Evolutionary conservation across 805 yeast species (phyloP).

Genomic region (Scheffersomyces ergatensis): DNA sequence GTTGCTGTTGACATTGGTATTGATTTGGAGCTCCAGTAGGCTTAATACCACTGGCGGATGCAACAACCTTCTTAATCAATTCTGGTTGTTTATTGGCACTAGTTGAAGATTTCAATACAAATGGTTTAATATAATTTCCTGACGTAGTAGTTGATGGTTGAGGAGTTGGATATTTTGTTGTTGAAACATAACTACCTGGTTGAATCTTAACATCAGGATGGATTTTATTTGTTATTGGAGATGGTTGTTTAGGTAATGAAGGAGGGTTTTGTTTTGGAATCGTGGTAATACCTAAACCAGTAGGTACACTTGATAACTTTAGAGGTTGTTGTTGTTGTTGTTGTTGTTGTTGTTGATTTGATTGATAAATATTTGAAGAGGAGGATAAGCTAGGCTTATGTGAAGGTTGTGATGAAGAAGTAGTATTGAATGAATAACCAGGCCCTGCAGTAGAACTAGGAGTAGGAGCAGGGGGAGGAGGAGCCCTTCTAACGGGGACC

Average conservation of each 20-base stretch:
- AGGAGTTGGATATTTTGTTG: conserved; percentile 14
- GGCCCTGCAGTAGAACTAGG: not conserved
- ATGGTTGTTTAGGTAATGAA: conserved; percentile 18
- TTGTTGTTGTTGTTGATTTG: conserved; percentile 1
- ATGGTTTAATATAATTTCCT: conserved; percentile 5
- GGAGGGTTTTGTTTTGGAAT: conserved; percentile 34
- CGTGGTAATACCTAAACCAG: conserved; percentile 23
- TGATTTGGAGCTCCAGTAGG: conserved; percentile 16
- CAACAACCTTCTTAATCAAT: not conserved
- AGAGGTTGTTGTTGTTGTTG: not conserved
- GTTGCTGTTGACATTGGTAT: conserved; percentile 16
- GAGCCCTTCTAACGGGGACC: conserved; percentile 54
- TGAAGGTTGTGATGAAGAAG: not conserved
- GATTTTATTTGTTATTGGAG: conserved; percentile 8
- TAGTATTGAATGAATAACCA: conserved; percentile 5
- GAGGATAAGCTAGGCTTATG: not conserved
- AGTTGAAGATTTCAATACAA: conserved; percentile 2
- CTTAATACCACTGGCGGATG: conserved; percentile 12
- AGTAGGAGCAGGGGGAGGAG: conserved; percentile 45
- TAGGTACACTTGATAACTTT: conserved; percentile 8
- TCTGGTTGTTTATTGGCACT: not conserved
- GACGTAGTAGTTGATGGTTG: conserved; percentile 18
- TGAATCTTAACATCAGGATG: conserved; percentile 36
- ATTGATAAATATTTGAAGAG: not conserved
- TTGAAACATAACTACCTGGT: conserved; percentile 7